phyloP scores from a whole-genome alignment of 2,329 filamentous ascomycete species.

The Calonectria montana region DNA sequence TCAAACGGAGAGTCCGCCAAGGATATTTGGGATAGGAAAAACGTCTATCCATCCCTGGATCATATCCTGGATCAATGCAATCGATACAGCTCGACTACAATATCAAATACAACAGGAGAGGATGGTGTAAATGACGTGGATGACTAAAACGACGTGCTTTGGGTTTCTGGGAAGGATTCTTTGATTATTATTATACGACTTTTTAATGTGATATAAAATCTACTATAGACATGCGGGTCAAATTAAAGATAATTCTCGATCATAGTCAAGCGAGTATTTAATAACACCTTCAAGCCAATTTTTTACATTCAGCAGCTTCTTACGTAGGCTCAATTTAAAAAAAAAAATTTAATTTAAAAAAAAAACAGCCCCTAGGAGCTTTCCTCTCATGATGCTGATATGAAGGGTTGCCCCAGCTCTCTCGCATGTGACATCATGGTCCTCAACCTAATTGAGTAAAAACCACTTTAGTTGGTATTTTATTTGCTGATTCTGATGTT shows the following conservation, averaged over 20 bases:
- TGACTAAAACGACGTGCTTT: neutral
- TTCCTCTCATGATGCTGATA: conserved; percentile 56
- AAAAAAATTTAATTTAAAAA: no score
- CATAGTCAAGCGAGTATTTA: neutral
- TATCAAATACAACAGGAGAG: neutral
- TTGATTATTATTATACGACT: neutral
- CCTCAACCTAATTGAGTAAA: conserved; percentile 68
- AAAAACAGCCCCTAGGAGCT: conserved; percentile 12
- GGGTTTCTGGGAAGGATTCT: neutral
- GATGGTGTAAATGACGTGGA: neutral
- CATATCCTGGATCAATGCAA: neutral
- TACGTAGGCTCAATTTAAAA: no score
- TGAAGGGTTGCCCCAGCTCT: conserved; percentile 76
- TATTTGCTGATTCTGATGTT: conserved; percentile 68
- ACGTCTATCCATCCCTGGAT: neutral
- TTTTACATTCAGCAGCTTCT: neutral
- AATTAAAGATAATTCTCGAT: neutral
- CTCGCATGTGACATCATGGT: conserved; percentile 66
- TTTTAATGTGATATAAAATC: neutral
- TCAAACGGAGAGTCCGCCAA: neutral
- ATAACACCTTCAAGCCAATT: neutral
- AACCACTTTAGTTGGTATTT: conserved; percentile 65
- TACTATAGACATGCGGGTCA: neutral
- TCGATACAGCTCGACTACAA: neutral
- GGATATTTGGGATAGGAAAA: neutral